Evolutionary conservation across 2,329 filamentous ascomycete species (phyloP).

Genomic region (Colletotrichum tropicicola): DNA sequence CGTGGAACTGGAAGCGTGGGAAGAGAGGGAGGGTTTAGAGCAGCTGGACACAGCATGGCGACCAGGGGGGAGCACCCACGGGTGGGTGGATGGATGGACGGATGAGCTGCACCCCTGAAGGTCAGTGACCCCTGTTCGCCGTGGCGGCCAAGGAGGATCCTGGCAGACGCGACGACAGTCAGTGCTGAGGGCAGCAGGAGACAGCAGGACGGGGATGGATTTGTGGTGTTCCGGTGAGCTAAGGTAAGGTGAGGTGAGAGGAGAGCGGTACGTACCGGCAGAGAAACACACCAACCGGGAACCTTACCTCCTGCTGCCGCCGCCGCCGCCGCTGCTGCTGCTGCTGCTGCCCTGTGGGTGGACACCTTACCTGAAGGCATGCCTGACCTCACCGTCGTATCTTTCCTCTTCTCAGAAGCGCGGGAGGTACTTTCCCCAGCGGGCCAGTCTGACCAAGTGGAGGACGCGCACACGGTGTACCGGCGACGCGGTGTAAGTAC

Average conservation of each 20-base stretch:
- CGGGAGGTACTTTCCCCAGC: not conserved
- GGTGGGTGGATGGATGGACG: not conserved
- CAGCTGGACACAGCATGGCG: conserved; percentile 20
- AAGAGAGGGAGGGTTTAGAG: conserved; percentile 9
- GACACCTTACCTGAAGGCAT: too few relatives aligned
- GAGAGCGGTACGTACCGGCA: conserved; percentile 8
- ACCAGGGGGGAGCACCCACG: not conserved
- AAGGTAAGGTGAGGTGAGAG: conserved; percentile 13
- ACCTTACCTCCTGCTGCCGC: too few relatives aligned
- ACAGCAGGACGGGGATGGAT: conserved; percentile 11
- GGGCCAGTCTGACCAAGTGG: not conserved
- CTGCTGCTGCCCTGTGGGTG: too few relatives aligned
- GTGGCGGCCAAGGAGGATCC: conserved; percentile 19
- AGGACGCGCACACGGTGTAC: conserved; percentile 19
- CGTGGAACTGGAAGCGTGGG: conserved; percentile 9
- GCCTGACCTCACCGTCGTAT: too few relatives aligned
- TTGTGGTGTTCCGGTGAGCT: conserved; percentile 27
- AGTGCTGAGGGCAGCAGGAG: conserved; percentile 14
- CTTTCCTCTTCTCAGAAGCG: too few relatives aligned
- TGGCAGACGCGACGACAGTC: not conserved
- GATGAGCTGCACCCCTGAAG: conserved; percentile 13
- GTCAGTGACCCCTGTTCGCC: conserved; percentile 4
- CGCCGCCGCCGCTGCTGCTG: too few relatives aligned
- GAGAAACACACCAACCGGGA: too few relatives aligned
- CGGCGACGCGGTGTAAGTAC: conserved; percentile 17